Evolutionary conservation across 106 monocot species (phyloP).

Genomic region (Acorus gramineus): DNA sequence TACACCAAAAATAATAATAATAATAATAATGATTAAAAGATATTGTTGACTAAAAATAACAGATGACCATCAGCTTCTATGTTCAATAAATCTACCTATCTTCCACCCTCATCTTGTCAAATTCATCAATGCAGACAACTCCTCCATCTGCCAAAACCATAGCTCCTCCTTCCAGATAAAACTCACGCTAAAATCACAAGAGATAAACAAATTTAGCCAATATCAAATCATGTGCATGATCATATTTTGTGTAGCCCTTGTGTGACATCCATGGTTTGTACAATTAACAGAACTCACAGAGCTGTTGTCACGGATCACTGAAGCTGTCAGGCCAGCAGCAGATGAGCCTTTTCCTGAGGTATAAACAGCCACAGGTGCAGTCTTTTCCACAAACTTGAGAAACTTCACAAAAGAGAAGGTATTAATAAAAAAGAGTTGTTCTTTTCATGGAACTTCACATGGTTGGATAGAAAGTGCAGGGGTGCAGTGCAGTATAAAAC

Average conservation of each 20-base stretch:
- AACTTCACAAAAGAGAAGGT: conserved; percentile 39
- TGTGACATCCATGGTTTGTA: no score
- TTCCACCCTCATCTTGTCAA: conserved; percentile 99
- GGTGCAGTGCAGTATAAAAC: no score
- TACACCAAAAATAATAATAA: no score
- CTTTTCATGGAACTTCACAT: no score
- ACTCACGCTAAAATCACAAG: conserved; percentile 66
- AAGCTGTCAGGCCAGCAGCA: conserved; percentile 97
- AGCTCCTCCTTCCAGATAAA: conserved; percentile 98
- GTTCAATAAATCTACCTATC: conserved; percentile 43
- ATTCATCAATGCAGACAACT: conserved; percentile 98
- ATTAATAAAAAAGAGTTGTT: no score
- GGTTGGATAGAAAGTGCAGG: no score
- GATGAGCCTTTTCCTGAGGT: conserved; percentile 99
- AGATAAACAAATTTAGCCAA: not conserved
- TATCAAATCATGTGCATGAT: not conserved
- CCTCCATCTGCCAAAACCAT: conserved; percentile 99
- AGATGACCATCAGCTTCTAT: not conserved
- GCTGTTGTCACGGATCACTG: conserved; percentile 89
- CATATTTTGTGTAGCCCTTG: no score
- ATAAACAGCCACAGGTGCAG: conserved; percentile 94
- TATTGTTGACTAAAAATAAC: not conserved
- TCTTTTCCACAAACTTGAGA: conserved; percentile 98
- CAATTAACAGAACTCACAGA: conserved; percentile 42
- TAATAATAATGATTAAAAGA: conserved; percentile 1